Evolutionary conservation across 2,329 filamentous ascomycete species (phyloP).

Genomic region (Microdochium trichocladiopsis): DNA sequence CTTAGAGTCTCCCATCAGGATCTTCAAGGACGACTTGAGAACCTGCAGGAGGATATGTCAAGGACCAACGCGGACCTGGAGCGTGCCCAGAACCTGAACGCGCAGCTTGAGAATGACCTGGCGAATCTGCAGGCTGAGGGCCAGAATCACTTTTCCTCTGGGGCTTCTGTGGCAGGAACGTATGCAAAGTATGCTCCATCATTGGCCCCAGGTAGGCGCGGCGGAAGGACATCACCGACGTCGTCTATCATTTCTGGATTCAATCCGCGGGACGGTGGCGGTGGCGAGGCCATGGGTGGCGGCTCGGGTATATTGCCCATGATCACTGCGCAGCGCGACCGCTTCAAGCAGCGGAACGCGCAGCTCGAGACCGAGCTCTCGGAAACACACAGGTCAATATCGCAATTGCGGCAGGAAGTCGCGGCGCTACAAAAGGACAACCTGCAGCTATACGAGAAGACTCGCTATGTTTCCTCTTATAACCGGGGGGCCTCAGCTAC

Average conservation of each 20-base stretch:
- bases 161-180: conserved; percentile 87
- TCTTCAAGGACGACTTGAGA: conserved; percentile 70
- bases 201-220: conserved; percentile 51
- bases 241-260: conserved; percentile 99
- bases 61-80: conserved; percentile 80
- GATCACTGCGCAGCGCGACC: conserved; percentile 95
- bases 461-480: conserved; percentile 90
- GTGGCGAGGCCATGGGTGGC: conserved; percentile 57
- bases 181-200: conserved; percentile 74
- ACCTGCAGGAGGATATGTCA: conserved; percentile 77
- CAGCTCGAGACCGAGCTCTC: conserved; percentile 88
- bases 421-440: conserved; percentile 94
- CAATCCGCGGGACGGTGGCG: conserved; percentile 55
- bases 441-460: conserved; percentile 93
- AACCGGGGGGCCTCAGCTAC: conserved; percentile 62
- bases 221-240: conserved; percentile 74
- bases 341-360: conserved; percentile 92
- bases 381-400: conserved; percentile 73
- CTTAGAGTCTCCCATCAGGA: conserved; percentile 92
- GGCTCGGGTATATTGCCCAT: conserved; percentile 91
- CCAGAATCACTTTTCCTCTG: conserved; percentile 77
- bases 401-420: conserved; percentile 82
- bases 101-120: conserved; percentile 87
- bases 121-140: conserved; percentile 81
- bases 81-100: conserved; percentile 74